Evolutionary conservation across 768 basidiomycete genomes (phyloP), one percentile per base, ranked within the genome.

Genomic region (Lanmaoa pseudosensibilis): DNA sequence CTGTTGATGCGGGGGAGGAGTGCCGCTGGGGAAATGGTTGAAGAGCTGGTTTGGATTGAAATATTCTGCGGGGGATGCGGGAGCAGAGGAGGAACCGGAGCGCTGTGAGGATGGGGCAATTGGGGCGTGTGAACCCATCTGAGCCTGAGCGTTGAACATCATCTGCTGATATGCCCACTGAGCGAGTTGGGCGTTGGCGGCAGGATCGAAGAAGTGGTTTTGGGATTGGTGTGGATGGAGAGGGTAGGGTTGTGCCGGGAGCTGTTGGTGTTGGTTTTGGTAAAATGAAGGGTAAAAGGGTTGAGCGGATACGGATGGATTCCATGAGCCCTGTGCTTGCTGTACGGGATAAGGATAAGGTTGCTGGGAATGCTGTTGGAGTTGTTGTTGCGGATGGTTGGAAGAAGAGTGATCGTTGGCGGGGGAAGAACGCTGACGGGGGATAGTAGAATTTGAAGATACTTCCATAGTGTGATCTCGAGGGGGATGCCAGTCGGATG

Each of bases 141-240:
- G 69, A 10, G 69, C 68, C 62, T 82, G 77, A n/a, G 78, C 74
- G 82, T 46, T 85, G 85, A 84, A 88, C 85, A 93, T 85, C 90
- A 92, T 92, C 66, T 92, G 90, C 73, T 92, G 90, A 74, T 93
- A 93, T 37, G 90, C 88, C 90, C 91, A 93, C 70, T 90, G 88
- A 4, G 89, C 86, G 54, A 85, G 83, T 54, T 90, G 83, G 60
- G 87, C 88, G 50, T 87, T 87, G 60, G 87, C 85, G 12, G 82
- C 73, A 15, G 87, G 88, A 72, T 92, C 88, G 65, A 85, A 90
- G 69, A 83, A 90, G n/a, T 80, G 80, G 60, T 77, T 71, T 63
- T 82, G 86, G 16, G 73, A 69, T 45, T 77, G 80, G 46, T 62
- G 59, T 1, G 59, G 71, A 46, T 78, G 78, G 19, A 77, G 62